These are phyloP conservation scores for Hura crepitans DNA, from an alignment of 441 rosid species.

Conservation along the genomic window DNA sequence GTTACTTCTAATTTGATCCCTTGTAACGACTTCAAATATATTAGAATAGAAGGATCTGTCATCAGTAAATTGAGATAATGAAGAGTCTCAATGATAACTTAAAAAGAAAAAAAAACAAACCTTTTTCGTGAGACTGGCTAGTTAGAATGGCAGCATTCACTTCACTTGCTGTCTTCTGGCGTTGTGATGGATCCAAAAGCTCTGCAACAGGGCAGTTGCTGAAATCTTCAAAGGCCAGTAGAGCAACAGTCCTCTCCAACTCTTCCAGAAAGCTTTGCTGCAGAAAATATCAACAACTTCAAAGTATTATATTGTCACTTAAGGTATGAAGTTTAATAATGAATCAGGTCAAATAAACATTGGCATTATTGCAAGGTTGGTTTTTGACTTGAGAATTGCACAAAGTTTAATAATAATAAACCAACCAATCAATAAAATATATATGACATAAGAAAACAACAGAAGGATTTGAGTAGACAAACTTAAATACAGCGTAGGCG, in stretches of 20 bases:
- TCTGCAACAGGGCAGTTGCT: constrained; percentile 83
- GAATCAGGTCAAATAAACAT: neutral
- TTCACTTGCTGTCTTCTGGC: constrained; percentile 88
- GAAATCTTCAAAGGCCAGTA: constrained; percentile 87
- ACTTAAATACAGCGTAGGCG: constrained; percentile 12
- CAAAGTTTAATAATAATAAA: neutral
- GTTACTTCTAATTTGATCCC: neutral
- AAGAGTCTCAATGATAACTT: neutral
- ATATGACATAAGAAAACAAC: neutral
- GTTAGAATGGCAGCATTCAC: constrained; percentile 96
- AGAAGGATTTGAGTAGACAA: neutral
- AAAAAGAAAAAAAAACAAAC: constrained; percentile 30
- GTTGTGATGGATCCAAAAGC: constrained; percentile 81
- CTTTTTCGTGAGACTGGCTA: constrained; percentile 96
- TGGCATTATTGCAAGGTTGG: neutral
- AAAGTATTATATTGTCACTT: constrained; percentile 11
- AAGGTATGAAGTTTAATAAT: neutral
- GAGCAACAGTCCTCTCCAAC: constrained; percentile 84
- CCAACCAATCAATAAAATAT: neutral
- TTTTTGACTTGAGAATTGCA: neutral
- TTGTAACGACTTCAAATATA: neutral
- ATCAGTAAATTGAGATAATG: neutral
- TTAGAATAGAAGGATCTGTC: neutral
- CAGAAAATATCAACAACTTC: constrained; percentile 17
- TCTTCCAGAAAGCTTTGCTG: constrained; percentile 91